Conservation (phyloP, 148 eudicot genomes). For the Chenopodium suecicum region DNA sequence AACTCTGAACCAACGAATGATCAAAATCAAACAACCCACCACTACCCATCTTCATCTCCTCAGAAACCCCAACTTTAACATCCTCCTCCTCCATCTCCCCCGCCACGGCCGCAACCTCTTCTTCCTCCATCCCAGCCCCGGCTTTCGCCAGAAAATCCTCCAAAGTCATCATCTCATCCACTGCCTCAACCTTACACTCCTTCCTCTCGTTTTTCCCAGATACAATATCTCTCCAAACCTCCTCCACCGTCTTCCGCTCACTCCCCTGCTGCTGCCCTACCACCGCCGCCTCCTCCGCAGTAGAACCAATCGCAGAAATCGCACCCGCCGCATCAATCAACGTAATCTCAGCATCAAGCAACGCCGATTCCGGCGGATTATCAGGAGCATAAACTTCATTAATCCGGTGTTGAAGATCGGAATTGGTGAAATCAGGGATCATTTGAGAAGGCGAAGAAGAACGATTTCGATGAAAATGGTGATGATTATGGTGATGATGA, state of each 20-base stretch:
- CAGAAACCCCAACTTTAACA: constrained; percentile 28
- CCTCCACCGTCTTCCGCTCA: constrained; percentile 53
- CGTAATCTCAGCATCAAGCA: constrained; percentile 34
- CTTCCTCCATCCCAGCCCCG: constrained; percentile 46
- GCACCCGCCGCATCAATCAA: constrained; percentile 61
- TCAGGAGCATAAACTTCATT: constrained; percentile 16
- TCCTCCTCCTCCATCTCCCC: constrained; percentile 28
- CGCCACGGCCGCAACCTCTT: constrained; percentile 31
- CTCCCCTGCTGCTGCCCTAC: background rate
- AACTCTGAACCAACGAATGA: constrained; percentile 24
- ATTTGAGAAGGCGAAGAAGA: constrained; percentile 22
- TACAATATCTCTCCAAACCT: constrained; percentile 83
- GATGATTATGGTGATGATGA: constrained; percentile 6
- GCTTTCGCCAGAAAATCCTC: constrained; percentile 80
- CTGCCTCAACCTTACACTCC: constrained; percentile 53
- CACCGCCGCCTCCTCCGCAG: constrained; percentile 7
- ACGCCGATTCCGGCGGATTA: background rate
- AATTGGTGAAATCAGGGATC: constrained; percentile 32
- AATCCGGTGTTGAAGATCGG: background rate
- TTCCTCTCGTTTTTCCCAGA: constrained; percentile 37
- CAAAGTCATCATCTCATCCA: constrained; percentile 74
- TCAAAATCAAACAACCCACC: constrained; percentile 38
- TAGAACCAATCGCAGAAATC: constrained; percentile 39
- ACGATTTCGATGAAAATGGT: background rate
- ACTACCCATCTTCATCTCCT: constrained; percentile 21